Percentiles rank a stretch among this genome's conserved stretches.
These are phyloP conservation scores for Auxenochlorella pyrenoidosa DNA, from an alignment of 139 green algal species.

Conservation along the genomic window DNA sequence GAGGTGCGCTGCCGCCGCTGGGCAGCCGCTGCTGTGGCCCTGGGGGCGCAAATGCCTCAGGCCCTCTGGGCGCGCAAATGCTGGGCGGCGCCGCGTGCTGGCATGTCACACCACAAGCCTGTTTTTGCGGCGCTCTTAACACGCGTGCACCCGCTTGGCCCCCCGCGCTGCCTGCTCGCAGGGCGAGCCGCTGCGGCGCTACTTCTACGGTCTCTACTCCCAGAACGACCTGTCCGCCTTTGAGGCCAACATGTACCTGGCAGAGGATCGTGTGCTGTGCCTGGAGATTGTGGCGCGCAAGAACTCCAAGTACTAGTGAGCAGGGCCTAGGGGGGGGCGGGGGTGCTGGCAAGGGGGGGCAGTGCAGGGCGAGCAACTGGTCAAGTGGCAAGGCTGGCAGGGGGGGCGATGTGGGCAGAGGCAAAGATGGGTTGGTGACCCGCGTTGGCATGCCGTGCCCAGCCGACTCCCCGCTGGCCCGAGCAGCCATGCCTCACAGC, in stretches of 20 bases:
- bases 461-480: background rate
- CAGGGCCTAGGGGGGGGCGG: too few species aligned
- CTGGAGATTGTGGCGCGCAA: slow-evolving; percentile 57
- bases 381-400: too few species aligned
- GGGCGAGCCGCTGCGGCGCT: slow-evolving; percentile 54
- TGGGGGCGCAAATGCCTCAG: too few species aligned
- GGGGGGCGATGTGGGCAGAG: too few species aligned
- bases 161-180: too few species aligned
- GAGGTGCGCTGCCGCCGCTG: slow-evolving; percentile 15
- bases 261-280: slow-evolving; percentile 58
- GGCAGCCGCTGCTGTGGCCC: too few species aligned
- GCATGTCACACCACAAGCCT: background rate
- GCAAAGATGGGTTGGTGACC: too few species aligned
- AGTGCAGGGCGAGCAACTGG: too few species aligned
- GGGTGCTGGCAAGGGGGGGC: background rate
- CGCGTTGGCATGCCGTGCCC: too few species aligned
- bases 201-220: slow-evolving; percentile 62
- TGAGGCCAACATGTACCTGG: slow-evolving; percentile 62
- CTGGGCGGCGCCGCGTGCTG: background rate
- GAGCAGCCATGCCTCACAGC: too few species aligned
- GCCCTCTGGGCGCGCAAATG: too few species aligned
- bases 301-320: slow-evolving; percentile 47
- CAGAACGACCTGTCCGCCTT: slow-evolving; percentile 55
- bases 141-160: background rate
- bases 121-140: background rate